Base-by-base conservation (phyloP, 2,329 filamentous ascomycete genomes). In the Exophiala phaeomuriformis region DNA sequence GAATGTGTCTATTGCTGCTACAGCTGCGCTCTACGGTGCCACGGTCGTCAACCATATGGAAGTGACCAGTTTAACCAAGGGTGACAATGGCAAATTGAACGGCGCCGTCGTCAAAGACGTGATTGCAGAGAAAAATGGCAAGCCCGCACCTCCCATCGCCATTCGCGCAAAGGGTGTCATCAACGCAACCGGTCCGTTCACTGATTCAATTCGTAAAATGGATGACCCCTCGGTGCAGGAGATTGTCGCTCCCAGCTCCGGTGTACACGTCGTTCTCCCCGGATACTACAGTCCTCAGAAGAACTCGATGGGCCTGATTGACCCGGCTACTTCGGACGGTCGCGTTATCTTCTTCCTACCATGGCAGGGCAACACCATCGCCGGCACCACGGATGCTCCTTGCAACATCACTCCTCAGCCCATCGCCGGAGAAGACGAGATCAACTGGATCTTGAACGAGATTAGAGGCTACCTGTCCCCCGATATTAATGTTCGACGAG, bases 331-430 rank as follows among this genome's bases (percentile, higher is more conserved):
- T 1, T 94, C 88, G 1, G 89, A 94, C 66, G 89, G 89, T 19
- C 82, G 89, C 67, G 89, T 94, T 47, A 91, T 94, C 66, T 94
- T 94, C 80, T 94, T 95, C 77, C 77, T 94, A 39, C 89, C 89
- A 27, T 94, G 89, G 89, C 88, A 94, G 72, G 88, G 88, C 46
- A 93, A 93, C 72, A 94, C 88, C 9, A 93, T 94, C 65, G 89
- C 88, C 43, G 89, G 89, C 57, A 94, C 89, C 3, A 94, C 88
- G 5, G 89, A 94, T 66, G 84, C 86, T 37, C 83, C 88, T 2
- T 86, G 84, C 36, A 73, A 77, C 31, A 88, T 95, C 61, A 80
- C 80, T 3, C 75, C 78, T 39, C 85, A 91, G 64, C 89, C 89
- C 0, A 68, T 90, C 32, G 86, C 89, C 5, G 84, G 85, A 31